Evolutionary conservation across 139 green algal species (phyloP).

Genomic region (Chlamydomonas sp.): DNA sequence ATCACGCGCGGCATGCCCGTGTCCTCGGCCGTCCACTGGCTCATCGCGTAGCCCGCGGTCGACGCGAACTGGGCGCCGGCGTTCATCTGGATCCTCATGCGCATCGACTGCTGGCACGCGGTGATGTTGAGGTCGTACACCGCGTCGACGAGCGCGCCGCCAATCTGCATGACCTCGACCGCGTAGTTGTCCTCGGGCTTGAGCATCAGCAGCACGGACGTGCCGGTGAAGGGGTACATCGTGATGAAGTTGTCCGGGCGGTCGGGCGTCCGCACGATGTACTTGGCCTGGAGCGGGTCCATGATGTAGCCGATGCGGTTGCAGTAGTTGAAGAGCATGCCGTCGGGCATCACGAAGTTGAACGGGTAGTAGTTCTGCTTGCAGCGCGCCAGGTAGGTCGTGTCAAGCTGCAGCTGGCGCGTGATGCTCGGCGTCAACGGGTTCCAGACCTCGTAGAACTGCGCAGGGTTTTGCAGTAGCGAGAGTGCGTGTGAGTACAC

Average conservation of each 20-base stretch:
- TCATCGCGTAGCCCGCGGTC: conserved; percentile 12
- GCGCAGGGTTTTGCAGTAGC: no score
- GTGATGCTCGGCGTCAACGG: neutral
- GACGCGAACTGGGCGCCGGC: neutral
- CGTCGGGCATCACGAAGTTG: conserved; percentile 26
- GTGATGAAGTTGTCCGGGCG: neutral
- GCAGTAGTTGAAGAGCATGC: conserved; percentile 23
- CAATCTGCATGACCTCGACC: conserved; percentile 27
- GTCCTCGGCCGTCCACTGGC: conserved; percentile 4
- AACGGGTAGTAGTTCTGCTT: conserved; percentile 27
- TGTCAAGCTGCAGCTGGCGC: neutral
- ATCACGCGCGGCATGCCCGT: conserved; percentile 29
- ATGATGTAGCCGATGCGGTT: conserved; percentile 19
- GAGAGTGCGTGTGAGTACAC: no score
- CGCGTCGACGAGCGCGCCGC: conserved; percentile 6
- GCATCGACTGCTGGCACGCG: conserved; percentile 12
- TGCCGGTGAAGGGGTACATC: conserved; percentile 28
- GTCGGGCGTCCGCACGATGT: conserved; percentile 1
- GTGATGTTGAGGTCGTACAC: conserved; percentile 7
- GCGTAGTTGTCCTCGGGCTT: conserved; percentile 21
- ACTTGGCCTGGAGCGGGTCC: conserved; percentile 5
- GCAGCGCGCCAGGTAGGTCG: neutral
- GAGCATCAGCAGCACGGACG: conserved; percentile 25
- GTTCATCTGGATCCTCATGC: conserved; percentile 2
- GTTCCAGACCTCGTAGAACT: conserved; percentile 20